Conservation (phyloP, 1,284 basidiomycete genomes). For the Sphaerobolus stellatus region DNA sequence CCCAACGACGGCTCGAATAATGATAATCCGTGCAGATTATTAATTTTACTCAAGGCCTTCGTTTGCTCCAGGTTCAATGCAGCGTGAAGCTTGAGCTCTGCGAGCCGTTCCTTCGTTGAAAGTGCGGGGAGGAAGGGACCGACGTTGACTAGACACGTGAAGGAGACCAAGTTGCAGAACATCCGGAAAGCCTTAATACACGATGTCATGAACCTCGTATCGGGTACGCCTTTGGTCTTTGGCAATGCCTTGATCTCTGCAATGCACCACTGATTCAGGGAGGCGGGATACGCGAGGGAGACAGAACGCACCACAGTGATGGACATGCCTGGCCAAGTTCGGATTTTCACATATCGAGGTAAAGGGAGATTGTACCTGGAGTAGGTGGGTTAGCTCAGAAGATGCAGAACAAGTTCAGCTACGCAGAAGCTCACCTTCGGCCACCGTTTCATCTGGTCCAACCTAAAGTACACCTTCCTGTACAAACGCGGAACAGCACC, state of each 20-base stretch:
- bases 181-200: constrained; percentile 47
- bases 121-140: constrained; percentile 49
- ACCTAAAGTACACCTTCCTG: constrained; percentile 50
- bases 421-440: constrained; percentile 36
- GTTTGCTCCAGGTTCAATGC: constrained; percentile 50
- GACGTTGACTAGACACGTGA: constrained; percentile 51
- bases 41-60: constrained; percentile 42
- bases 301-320: constrained; percentile 49
- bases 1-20: constrained; percentile 63
- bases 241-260: constrained; percentile 57
- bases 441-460: constrained; percentile 55
- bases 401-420: constrained; percentile 2
- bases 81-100: constrained; percentile 48
- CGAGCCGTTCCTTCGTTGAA: constrained; percentile 42
- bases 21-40: constrained; percentile 43
- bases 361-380: constrained; percentile 53
- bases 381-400: not conserved
- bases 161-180: constrained; percentile 53
- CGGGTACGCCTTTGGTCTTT: constrained; percentile 21
- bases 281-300: not conserved
- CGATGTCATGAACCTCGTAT: constrained; percentile 53
- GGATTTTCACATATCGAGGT: constrained; percentile 51
- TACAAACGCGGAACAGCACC: constrained; percentile 64
- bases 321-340: constrained; percentile 55
- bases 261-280: constrained; percentile 1